Conservation (phyloP, 2,329 filamentous ascomycete species). For the Pyricularia grisea region DNA sequence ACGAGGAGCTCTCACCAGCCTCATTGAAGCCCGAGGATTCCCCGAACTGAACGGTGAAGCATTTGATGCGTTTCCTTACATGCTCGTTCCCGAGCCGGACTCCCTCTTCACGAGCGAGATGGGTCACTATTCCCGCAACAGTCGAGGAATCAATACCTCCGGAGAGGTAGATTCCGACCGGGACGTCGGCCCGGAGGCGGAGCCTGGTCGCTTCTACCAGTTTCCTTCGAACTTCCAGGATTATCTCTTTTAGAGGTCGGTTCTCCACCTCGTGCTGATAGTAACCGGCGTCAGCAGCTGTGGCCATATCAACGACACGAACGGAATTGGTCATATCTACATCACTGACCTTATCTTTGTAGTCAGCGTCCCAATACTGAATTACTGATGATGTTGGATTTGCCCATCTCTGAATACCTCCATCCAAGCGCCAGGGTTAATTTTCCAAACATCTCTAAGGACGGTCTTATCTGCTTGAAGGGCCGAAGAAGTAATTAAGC, state of each 20-base stretch:
- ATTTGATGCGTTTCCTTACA: conserved; percentile 16
- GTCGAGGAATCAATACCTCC: conserved; percentile 50
- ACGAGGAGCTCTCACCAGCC: conserved; percentile 20
- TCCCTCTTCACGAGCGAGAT: conserved; percentile 38
- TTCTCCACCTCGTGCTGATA: conserved; percentile 21
- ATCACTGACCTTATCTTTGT: conserved; percentile 35
- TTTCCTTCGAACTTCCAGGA: conserved; percentile 35
- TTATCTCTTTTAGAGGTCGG: conserved; percentile 38
- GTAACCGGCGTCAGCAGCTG: too few species aligned
- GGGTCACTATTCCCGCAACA: conserved; percentile 44
- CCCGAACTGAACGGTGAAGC: conserved; percentile 44
- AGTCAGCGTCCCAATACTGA: conserved; percentile 45
- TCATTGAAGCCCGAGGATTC: conserved; percentile 39
- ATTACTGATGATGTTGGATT: conserved; percentile 32
- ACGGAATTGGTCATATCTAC: too few species aligned
- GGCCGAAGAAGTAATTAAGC: conserved; percentile 32
- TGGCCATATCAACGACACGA: too few species aligned
- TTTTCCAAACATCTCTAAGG: conserved; percentile 36
- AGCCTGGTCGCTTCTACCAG: conserved; percentile 42
- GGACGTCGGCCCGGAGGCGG: conserved; percentile 46
- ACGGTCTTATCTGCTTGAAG: conserved; percentile 33
- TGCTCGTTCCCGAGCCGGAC: conserved; percentile 33
- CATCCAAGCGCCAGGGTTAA: conserved; percentile 33
- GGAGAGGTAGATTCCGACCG: conserved; percentile 45
- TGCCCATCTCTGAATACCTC: conserved; percentile 23